Evolutionary conservation across 495 filamentous ascomycete genomes (phyloP).

Genomic region (Lepraria neglecta): DNA sequence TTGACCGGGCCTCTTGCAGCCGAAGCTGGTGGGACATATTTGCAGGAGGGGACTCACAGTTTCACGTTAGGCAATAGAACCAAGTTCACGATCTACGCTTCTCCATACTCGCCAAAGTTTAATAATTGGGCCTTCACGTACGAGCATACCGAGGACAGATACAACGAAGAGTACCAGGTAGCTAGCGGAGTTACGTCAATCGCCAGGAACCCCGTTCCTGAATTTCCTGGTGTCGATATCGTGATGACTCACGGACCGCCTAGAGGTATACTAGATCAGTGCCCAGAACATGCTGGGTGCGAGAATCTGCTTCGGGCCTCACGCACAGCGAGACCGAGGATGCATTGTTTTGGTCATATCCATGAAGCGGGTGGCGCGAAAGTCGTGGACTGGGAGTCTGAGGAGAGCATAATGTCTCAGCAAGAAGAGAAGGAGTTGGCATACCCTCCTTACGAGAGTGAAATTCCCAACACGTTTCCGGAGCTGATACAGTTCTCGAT

Average conservation of each 20-base stretch:
- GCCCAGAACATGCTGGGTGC: slow-evolving; percentile 41
- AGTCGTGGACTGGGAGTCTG: slow-evolving; percentile 17
- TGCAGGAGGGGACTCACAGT: slow-evolving; percentile 57
- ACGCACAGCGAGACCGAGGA: slow-evolving; percentile 37
- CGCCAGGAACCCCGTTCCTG: slow-evolving; percentile 44
- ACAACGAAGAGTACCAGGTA: slow-evolving; percentile 35
- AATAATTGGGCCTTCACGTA: slow-evolving; percentile 60
- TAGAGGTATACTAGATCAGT: slow-evolving; percentile 47
- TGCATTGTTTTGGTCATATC: slow-evolving; percentile 60
- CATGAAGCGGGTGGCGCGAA: slow-evolving; percentile 38
- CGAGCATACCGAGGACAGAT: slow-evolving; percentile 45
- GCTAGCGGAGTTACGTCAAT: slow-evolving; percentile 28
- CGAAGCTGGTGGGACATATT: slow-evolving; percentile 52
- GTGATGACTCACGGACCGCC: slow-evolving; percentile 74
- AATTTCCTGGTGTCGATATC: slow-evolving; percentile 46
- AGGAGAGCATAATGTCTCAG: not conserved
- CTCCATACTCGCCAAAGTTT: slow-evolving; percentile 59
- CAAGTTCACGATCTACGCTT: slow-evolving; percentile 58
- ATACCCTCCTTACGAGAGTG: slow-evolving; percentile 4
- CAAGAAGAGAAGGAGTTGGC: not conserved
- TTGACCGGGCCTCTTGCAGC: slow-evolving; percentile 44
- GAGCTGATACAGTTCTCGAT: not conserved
- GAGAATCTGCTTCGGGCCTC: slow-evolving; percentile 46
- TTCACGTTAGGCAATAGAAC: slow-evolving; percentile 56
- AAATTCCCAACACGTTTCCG: not conserved